Evolutionary conservation across 805 yeast genomes (phyloP).

Genomic region (Pichia deserticola): DNA sequence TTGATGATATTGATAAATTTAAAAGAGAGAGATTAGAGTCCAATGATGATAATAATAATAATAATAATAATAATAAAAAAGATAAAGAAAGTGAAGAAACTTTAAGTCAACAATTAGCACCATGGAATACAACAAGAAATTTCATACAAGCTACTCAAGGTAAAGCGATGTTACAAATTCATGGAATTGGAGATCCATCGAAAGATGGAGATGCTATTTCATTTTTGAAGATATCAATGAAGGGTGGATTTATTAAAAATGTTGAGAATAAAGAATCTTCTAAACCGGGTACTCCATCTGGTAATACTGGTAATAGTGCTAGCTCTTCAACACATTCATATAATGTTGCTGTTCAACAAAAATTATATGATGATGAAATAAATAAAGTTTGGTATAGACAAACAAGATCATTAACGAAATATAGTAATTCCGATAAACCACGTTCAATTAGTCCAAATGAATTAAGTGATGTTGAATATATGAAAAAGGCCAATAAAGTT

Average conservation of each 20-base stretch:
- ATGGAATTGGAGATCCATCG: conserved; percentile 93
- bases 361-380: conserved; percentile 86
- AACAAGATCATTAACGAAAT: conserved; percentile 45
- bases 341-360: conserved; percentile 80
- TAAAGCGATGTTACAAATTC: conserved; percentile 90
- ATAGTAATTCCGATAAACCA: conserved; percentile 19
- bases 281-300: conserved; percentile 8
- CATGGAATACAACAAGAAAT: conserved; percentile 91
- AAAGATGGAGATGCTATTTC: conserved; percentile 88
- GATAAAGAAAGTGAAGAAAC: conserved; percentile 44
- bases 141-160: conserved; percentile 93
- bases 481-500: conserved; percentile 29
- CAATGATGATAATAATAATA: conserved; percentile 8
- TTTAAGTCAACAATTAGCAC: conserved; percentile 78
- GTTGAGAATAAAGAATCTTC: conserved; percentile 15
- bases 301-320: conserved; percentile 12
- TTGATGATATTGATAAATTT: conserved; percentile 71
- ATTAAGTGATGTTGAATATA: conserved; percentile 28
- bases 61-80: conserved; percentile 16
- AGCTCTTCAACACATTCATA: conserved; percentile 57
- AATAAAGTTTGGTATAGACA: conserved; percentile 86
- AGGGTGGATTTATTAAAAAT: conserved; percentile 65
- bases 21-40: conserved; percentile 31
- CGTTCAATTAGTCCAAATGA: conserved; percentile 16
- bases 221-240: conserved; percentile 85